Evolutionary conservation across 495 filamentous ascomycete genomes (phyloP).

Genomic region (Jackrogersella minutella): DNA sequence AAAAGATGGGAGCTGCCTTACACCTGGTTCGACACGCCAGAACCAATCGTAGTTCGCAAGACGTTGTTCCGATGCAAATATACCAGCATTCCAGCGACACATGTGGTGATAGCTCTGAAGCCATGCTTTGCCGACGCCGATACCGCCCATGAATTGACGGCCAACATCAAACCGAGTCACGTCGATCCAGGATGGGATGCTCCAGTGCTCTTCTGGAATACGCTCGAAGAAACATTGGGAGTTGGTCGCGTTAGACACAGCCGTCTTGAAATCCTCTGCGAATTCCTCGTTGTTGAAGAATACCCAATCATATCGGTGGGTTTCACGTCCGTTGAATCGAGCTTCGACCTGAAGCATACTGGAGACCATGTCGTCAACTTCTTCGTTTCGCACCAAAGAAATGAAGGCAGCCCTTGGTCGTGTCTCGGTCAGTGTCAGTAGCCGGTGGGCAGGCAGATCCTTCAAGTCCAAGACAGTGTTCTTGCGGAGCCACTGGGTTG

Average conservation of each 20-base stretch:
- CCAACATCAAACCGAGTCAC: constrained; percentile 62
- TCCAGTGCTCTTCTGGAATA: constrained; percentile 76
- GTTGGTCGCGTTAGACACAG: constrained; percentile 72
- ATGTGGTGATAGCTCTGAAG: constrained; percentile 72
- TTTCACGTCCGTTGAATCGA: constrained; percentile 74
- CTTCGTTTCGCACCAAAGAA: constrained; percentile 77
- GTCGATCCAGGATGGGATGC: constrained; percentile 72
- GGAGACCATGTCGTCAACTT: constrained; percentile 82
- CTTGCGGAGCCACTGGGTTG: constrained; percentile 38
- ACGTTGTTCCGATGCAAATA: constrained; percentile 75
- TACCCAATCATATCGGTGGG: constrained; percentile 85
- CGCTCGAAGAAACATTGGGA: constrained; percentile 78
- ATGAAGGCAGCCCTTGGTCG: constrained; percentile 85
- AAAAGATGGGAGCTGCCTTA: constrained; percentile 40
- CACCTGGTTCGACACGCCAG: constrained; percentile 75
- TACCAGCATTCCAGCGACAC: constrained; percentile 79
- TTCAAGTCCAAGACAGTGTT: constrained; percentile 32
- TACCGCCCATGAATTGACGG: constrained; percentile 59
- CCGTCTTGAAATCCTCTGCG: constrained; percentile 74
- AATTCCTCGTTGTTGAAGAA: constrained; percentile 85
- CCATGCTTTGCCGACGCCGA: constrained; percentile 64
- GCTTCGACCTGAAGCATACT: constrained; percentile 82
- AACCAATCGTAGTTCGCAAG: constrained; percentile 76
- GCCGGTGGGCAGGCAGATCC: constrained; percentile 22
- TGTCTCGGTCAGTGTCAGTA: constrained; percentile 26